Base-by-base conservation (phyloP, 1,284 basidiomycete genomes). In the Blastosporella zonata region DNA sequence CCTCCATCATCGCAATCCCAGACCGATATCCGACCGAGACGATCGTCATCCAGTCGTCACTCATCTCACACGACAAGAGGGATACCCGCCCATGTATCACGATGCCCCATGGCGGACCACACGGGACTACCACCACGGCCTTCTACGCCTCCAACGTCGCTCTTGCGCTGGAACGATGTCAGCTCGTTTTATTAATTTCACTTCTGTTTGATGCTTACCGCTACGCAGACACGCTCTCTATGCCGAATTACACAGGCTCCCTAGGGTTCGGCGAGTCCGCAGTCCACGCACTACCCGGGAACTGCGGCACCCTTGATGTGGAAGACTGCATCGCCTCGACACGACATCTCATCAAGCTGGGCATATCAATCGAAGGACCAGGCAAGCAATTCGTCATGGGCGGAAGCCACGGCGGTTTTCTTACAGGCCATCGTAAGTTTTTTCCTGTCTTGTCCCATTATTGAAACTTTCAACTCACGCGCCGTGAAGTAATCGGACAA, bases 321-420 rank as follows among this genome's bases (percentile, higher is more conserved):
- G 68, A 75, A 28, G 84, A 88, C 34, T 84, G 82, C 51, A 73
- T 84, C 10, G 74, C 71, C 2, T 71, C 79, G 1, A 70, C 77
- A 0, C 59, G 70, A n/a, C 69, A 80, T 52, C 71, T 87, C 29
- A 64, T 81, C 25, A 60, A 64, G 15, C 60, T 74, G 2, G 77
- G 78, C 0, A 62, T 81, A 2, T 71, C 77, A 0, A 65, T 70
- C 34, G 58, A 71, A 22, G 77, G 73, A 0, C 65, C 65, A 13
- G 77, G 77, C 8, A 76, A 75, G 53, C 73, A 81, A 35, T 72
- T 85, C 38, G 59, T 87, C 2, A 68, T 65, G 27, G 88, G 88
- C 1, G 87, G 87, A 31, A 85, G 82, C 48, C 88, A 90, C 56
- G 87, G 87, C 1, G 87, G 87, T 1, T 90, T 87, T 63, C 68